Conservation (phyloP, 345 rosid species). For the Populus simonii region DNA sequence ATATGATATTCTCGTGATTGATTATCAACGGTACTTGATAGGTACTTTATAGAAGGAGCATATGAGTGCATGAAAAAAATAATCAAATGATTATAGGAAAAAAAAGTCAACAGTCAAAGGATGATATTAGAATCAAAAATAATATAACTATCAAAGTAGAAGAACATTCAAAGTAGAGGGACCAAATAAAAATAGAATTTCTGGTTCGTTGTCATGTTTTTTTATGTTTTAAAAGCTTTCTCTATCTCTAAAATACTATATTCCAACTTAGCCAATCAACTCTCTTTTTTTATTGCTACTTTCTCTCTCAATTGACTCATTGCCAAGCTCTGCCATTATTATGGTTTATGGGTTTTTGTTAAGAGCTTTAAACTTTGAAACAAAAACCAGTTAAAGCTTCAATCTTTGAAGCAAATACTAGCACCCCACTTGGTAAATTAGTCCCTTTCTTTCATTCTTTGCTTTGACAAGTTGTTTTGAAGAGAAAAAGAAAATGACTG, state of each 20-base stretch:
- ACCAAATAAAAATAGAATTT: not conserved
- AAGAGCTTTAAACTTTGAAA: not conserved
- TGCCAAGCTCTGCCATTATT: not conserved
- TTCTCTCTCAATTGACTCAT: not conserved
- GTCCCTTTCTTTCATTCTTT: not conserved
- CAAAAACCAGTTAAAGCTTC: not conserved
- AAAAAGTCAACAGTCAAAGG: not conserved
- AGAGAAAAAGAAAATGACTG: constrained; percentile 34
- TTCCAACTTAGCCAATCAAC: constrained; percentile 15
- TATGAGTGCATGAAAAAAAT: too few species aligned
- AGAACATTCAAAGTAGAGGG: not conserved
- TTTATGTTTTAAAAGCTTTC: constrained; percentile 1
- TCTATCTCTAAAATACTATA: constrained; percentile 14
- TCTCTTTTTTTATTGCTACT: not conserved
- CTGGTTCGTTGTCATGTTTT: too few species aligned
- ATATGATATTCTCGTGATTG: too few species aligned
- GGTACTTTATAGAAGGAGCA: too few species aligned
- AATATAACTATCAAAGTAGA: not conserved
- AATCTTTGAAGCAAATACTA: not conserved
- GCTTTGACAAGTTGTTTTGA: not conserved
- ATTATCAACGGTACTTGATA: too few species aligned
- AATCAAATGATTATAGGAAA: too few species aligned
- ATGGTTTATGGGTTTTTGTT: constrained; percentile 25
- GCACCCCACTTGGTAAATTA: not conserved
- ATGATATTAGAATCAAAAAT: not conserved